phyloP scores from a whole-genome alignment of 805 yeast species.

The Lipomyces orientalis region DNA sequence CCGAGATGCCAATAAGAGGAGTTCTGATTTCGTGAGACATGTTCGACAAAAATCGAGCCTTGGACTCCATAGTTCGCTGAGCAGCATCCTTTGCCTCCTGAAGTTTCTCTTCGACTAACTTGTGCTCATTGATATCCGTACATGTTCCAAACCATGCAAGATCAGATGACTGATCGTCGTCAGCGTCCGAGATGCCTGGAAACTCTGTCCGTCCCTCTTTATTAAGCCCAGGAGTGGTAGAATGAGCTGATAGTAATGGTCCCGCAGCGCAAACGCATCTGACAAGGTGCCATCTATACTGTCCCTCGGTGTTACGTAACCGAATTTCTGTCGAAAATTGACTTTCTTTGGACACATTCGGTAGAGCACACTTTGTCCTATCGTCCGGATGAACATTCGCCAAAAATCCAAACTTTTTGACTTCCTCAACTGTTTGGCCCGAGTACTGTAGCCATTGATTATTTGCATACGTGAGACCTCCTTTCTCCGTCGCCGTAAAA shows the following conservation, averaged over 20 bases:
- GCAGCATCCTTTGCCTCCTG: constrained; percentile 47
- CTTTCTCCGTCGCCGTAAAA: constrained; percentile 40
- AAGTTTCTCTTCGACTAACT: constrained; percentile 44
- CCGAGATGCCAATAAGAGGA: constrained; percentile 48
- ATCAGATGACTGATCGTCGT: constrained; percentile 12
- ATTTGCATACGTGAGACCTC: constrained; percentile 44
- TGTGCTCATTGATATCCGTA: constrained; percentile 47
- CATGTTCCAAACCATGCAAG: constrained; percentile 46
- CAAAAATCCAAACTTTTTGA: constrained; percentile 42
- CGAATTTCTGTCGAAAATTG: constrained; percentile 41
- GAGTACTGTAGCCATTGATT: constrained; percentile 45
- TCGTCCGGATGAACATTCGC: constrained; percentile 45
- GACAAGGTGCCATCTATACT: constrained; percentile 45
- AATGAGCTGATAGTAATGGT: neutral
- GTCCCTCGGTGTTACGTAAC: constrained; percentile 38
- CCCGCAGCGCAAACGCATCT: constrained; percentile 39
- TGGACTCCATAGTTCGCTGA: constrained; percentile 46
- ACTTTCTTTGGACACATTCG: constrained; percentile 20
- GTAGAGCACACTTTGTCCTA: constrained; percentile 39
- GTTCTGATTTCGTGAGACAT: constrained; percentile 49
- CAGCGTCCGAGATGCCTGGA: neutral
- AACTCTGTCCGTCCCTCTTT: neutral
- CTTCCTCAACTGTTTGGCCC: constrained; percentile 40
- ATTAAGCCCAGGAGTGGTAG: neutral
- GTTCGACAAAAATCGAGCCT: constrained; percentile 47